Percentiles rank a stretch among this genome's conserved stretches.
Evolutionary conservation across 2,329 filamentous ascomycete genomes (phyloP).

Genomic region (Epicoccum sorghinum): DNA sequence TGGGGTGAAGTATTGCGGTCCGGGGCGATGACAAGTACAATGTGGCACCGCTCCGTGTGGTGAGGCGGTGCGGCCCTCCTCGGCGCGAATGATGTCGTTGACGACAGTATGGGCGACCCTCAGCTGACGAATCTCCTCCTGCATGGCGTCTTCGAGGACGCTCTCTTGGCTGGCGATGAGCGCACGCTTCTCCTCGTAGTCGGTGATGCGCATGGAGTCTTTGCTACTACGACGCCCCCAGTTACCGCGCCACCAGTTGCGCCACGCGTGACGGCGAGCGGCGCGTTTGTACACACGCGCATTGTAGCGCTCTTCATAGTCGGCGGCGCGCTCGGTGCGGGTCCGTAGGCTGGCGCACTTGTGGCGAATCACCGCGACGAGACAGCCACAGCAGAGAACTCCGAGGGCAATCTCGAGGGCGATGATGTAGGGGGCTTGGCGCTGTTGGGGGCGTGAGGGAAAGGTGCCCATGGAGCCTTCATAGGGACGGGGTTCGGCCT

Average conservation of each 20-base stretch:
- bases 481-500: conserved; percentile 19
- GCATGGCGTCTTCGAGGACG: conserved; percentile 53
- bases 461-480: conserved; percentile 21
- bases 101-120: conserved; percentile 61
- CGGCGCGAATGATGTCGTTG: conserved; percentile 53
- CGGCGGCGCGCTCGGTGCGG: conserved; percentile 59
- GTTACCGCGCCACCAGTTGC: conserved; percentile 56
- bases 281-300: conserved; percentile 60
- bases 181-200: conserved; percentile 60
- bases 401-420: conserved; percentile 53
- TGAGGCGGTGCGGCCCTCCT: conserved; percentile 38
- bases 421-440: conserved; percentile 44
- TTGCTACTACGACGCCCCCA: conserved; percentile 18
- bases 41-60: not conserved
- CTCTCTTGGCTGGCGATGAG: conserved; percentile 55
- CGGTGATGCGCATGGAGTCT: conserved; percentile 39
- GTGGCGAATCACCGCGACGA: conserved; percentile 53
- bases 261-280: conserved; percentile 58
- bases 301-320: conserved; percentile 60
- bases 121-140: conserved; percentile 56
- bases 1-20: not conserved
- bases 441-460: conserved; percentile 27
- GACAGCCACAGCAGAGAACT: conserved; percentile 52
- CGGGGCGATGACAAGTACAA: conserved; percentile 25
- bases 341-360: conserved; percentile 58